Evolutionary conservation across 768 basidiomycete genomes (phyloP), one percentile per base, ranked within the genome.

Genomic region (Paxillus involutus): DNA sequence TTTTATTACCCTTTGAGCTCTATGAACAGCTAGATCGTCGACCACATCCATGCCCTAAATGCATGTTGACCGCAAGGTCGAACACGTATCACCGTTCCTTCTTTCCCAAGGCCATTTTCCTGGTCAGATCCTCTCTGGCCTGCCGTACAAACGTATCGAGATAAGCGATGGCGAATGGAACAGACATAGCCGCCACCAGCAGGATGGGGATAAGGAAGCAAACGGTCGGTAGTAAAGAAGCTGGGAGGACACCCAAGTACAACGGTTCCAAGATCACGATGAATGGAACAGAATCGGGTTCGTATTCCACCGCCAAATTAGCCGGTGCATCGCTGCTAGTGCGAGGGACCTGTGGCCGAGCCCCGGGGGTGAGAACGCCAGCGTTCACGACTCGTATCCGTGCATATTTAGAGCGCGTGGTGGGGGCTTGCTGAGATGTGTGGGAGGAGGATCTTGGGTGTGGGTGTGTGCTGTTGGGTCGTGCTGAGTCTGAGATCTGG

Each of bases 201-300:
- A 69, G 52, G 32, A 77, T 35, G 19, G 51, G 61, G 11, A 71
- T 26, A 41, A 77, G 63, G 39, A 70, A 58, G 26, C 47, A 51
- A 8, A 72, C 24, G 11, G 70, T 71, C 17, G 75, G 73, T 0
- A 72, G 17, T n/a, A 86, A 64, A 0, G 84, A 79, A 16, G 75
- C 73, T 9, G 87, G 87, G 29, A 89, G 64, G 21, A 84, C 66
- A 14, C 82, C 84, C n/a, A 83, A 61, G 51, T 80, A 75, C 2
- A 83, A 67, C 26, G 83, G 88, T 60, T 89, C 88, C 42, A 89
- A 63, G 17, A 74, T 67, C 14, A 88, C 59, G 51, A 76, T 65
- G 58, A 88, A 75, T 3, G 84, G 75, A 6, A 88, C 76, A 1
- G 82, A 74, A 9, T 84, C 32, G 0, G 64, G 71, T 13, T 62